Conservation (phyloP, 2,329 filamentous ascomycete species). For the Penicillium rolfsii region DNA sequence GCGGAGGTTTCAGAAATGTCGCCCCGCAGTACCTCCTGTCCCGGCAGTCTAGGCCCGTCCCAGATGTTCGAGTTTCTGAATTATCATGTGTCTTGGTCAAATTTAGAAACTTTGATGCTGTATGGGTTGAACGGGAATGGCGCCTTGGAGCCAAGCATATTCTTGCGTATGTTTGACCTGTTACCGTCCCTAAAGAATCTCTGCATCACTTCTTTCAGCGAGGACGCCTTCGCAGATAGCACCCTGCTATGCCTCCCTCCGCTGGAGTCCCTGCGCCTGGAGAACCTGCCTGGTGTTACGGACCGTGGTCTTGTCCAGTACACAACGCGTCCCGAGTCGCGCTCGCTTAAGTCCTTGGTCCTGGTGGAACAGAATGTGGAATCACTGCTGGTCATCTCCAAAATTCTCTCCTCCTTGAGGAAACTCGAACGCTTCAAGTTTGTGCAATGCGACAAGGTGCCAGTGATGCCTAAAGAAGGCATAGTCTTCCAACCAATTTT, state of each 20-base stretch:
- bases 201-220: constrained; percentile 57
- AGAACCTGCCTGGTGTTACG: constrained; percentile 59
- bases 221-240: constrained; percentile 58
- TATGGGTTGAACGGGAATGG: constrained; percentile 50
- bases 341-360: constrained; percentile 51
- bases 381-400: constrained; percentile 56
- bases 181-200: constrained; percentile 59
- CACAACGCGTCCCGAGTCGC: constrained; percentile 51
- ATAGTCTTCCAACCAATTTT: constrained; percentile 54
- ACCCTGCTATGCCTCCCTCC: constrained; percentile 58
- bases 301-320: constrained; percentile 60
- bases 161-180: constrained; percentile 57
- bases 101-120: constrained; percentile 58
- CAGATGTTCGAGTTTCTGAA: constrained; percentile 58
- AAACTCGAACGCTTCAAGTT: constrained; percentile 56
- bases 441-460: constrained; percentile 54
- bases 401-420: constrained; percentile 53
- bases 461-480: constrained; percentile 47
- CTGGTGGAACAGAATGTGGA: constrained; percentile 59
- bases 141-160: constrained; percentile 57
- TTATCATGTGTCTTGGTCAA: constrained; percentile 56
- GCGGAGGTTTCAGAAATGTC: constrained; percentile 44
- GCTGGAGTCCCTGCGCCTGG: constrained; percentile 58
- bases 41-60: constrained; percentile 53
- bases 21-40: constrained; percentile 40